phyloP scores from a whole-genome alignment of 768 basidiomycete genomes.

The Trametopsis cervina region DNA sequence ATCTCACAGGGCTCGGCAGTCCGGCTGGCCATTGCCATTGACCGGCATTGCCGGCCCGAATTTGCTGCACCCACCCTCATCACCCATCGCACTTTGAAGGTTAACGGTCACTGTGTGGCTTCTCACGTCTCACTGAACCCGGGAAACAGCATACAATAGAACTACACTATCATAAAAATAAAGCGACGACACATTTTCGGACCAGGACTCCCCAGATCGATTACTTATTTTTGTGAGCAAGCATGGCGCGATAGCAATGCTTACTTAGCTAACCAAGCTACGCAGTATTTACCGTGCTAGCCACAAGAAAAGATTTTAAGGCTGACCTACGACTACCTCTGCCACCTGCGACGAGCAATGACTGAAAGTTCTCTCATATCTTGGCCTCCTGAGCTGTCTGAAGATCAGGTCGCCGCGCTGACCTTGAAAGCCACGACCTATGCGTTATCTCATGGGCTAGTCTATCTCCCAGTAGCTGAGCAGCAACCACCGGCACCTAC shows the following conservation, averaged over 20 bases:
- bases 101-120: too few species aligned
- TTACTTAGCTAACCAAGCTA: conserved; percentile 10
- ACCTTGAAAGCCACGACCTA: conserved; percentile 69
- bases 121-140: too few species aligned
- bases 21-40: too few species aligned
- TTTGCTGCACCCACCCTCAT: too few species aligned
- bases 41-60: too few species aligned
- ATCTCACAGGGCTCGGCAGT: too few species aligned
- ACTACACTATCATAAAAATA: too few species aligned
- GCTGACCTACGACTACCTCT: background rate
- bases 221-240: conserved; percentile 10
- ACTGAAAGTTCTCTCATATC: background rate
- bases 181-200: too few species aligned
- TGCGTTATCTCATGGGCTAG: conserved; percentile 76
- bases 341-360: conserved; percentile 1
- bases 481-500: conserved; percentile 45
- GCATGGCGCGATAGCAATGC: conserved; percentile 9
- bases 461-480: conserved; percentile 62
- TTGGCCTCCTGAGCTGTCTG: conserved; percentile 73
- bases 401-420: conserved; percentile 51
- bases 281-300: background rate
- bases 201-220: too few species aligned
- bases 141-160: too few species aligned
- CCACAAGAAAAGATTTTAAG: background rate
- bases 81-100: too few species aligned